These are phyloP conservation scores for Fusarium decemcellulare DNA, from an alignment of 2,329 filamentous ascomycete genomes.

Conservation along the genomic window DNA sequence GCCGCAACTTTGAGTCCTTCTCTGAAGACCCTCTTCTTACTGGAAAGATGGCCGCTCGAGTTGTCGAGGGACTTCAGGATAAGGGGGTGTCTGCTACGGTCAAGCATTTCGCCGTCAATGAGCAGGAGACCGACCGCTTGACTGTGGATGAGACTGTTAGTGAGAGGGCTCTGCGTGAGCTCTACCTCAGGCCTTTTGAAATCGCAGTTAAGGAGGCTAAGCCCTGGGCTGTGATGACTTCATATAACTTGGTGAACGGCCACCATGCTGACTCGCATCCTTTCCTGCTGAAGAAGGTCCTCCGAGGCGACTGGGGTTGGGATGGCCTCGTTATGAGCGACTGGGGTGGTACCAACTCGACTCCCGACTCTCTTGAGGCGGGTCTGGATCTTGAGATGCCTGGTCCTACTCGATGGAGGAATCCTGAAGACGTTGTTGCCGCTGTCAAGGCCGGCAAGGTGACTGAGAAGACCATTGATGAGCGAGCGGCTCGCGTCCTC, in stretches of 20 bases:
- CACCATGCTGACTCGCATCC: conserved; percentile 48
- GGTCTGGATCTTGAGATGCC: conserved; percentile 56
- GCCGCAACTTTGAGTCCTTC: conserved; percentile 48
- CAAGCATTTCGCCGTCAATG: conserved; percentile 62
- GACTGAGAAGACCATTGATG: conserved; percentile 47
- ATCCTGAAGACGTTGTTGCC: conserved; percentile 47
- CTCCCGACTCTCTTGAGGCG: conserved; percentile 51
- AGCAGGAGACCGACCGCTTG: conserved; percentile 50
- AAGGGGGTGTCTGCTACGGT: conserved; percentile 57
- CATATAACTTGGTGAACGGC: conserved; percentile 58
- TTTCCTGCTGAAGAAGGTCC: conserved; percentile 50
- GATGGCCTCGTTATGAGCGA: conserved; percentile 53
- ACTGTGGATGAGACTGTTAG: conserved; percentile 47
- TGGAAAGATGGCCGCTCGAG: conserved; percentile 46
- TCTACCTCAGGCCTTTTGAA: conserved; percentile 57
- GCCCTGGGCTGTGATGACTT: conserved; percentile 56
- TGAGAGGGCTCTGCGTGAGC: conserved; percentile 45
- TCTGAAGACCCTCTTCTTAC: conserved; percentile 46
- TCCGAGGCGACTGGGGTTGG: conserved; percentile 62
- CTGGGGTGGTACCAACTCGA: conserved; percentile 55
- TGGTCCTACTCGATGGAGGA: conserved; percentile 51
- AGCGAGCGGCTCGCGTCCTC: conserved; percentile 49
- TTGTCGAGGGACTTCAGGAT: conserved; percentile 57
- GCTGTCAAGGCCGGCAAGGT: conserved; percentile 49
- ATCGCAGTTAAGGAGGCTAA: conserved; percentile 56